A percentile compares a stretch with the other conserved stretches of the same genome.
Evolutionary conservation across 352 stramenopile species (phyloP).

Genomic region (Phytopythium delawarense): DNA sequence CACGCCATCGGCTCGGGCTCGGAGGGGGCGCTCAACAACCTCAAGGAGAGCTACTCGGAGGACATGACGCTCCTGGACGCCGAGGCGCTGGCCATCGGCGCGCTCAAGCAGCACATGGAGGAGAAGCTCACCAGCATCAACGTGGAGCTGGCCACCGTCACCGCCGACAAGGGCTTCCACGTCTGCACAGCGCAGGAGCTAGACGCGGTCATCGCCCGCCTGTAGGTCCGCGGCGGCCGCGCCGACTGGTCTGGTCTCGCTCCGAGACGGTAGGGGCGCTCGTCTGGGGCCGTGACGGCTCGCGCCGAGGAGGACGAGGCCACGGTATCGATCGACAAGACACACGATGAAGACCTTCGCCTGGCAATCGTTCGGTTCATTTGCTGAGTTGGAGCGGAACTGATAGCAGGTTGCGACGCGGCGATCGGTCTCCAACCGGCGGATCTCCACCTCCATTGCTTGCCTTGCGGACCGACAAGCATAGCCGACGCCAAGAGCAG

Average conservation of each 20-base stretch:
- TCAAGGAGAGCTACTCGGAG: conserved; percentile 97
- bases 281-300: not conserved
- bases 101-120: conserved; percentile 99
- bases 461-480: not conserved
- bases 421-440: not conserved
- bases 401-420: too few relatives aligned
- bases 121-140: conserved; percentile 98
- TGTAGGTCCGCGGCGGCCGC: conserved; percentile 31
- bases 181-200: conserved; percentile 93
- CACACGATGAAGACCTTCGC: not conserved
- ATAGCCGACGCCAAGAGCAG: not conserved
- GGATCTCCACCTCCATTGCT: not conserved
- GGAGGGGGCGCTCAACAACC: conserved; percentile 96
- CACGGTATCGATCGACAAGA: not conserved
- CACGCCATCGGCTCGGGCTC: conserved; percentile 98
- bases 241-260: not conserved
- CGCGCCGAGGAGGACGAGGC: not conserved
- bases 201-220: conserved; percentile 83
- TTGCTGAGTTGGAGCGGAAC: too few relatives aligned
- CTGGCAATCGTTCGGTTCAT: not conserved
- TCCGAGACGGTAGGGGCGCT: not conserved
- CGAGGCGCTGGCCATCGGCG: conserved; percentile 94
- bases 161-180: conserved; percentile 94
- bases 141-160: conserved; percentile 97
- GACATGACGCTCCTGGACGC: conserved; percentile 96